These are phyloP conservation scores for Daldinia childiae DNA, from an alignment of 495 filamentous ascomycete species.

Conservation along the genomic window DNA sequence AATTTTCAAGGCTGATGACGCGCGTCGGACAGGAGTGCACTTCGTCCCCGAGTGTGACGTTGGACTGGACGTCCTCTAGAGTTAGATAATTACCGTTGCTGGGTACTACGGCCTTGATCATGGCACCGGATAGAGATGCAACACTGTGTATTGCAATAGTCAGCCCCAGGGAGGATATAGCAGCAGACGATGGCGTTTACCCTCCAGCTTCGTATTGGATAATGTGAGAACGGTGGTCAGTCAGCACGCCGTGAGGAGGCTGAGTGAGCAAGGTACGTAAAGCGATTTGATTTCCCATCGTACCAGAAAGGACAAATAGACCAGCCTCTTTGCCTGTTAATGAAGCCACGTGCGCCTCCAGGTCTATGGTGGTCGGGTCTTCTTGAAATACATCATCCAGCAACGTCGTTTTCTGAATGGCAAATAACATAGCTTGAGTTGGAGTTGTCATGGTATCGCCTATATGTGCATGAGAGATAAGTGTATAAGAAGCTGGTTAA, in stretches of 20 bases:
- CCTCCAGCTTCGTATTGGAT: constrained; percentile 79
- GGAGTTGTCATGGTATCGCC: constrained; percentile 89
- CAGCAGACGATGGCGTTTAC: constrained; percentile 22
- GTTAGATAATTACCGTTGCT: constrained; percentile 74
- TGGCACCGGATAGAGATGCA: constrained; percentile 64
- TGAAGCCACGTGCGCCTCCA: constrained; percentile 74
- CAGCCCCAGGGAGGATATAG: constrained; percentile 1
- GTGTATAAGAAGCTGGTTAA: constrained; percentile 1
- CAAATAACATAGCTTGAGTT: constrained; percentile 78
- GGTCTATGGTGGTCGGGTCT: constrained; percentile 78
- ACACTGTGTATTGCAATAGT: constrained; percentile 47
- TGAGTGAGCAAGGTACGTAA: constrained; percentile 72
- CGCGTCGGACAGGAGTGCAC: constrained; percentile 72
- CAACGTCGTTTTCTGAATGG: constrained; percentile 66
- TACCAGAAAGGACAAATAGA: constrained; percentile 84
- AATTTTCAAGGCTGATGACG: constrained; percentile 83
- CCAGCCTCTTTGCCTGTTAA: constrained; percentile 77
- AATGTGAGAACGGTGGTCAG: constrained; percentile 73
- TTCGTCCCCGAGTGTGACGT: constrained; percentile 52
- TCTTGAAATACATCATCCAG: constrained; percentile 87
- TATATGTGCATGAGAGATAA: constrained; percentile 35
- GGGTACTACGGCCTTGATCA: constrained; percentile 64
- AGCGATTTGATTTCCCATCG: constrained; percentile 88
- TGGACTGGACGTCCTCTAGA: constrained; percentile 71
- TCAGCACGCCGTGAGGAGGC: constrained; percentile 76